Evolutionary conservation across 2,329 filamentous ascomycete species (phyloP), one percentile per base, ranked within the genome.

Genomic region (Setomelanomma holmii): DNA sequence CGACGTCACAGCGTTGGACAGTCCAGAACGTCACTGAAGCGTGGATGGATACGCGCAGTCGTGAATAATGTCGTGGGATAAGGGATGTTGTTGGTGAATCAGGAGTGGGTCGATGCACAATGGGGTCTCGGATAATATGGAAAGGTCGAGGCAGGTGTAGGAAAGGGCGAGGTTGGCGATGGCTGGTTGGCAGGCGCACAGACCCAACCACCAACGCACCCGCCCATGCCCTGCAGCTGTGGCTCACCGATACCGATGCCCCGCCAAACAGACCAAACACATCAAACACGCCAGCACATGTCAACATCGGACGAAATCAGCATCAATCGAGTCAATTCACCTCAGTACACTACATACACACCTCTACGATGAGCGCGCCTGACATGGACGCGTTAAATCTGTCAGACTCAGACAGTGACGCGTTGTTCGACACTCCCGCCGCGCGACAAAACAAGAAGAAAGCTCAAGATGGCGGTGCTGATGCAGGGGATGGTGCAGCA

Each of bases 351-450:
- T 33, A n/a, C 44, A 16, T n/a, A 21, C 48, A 40, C 40, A 16
- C 36, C n/a, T 50, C 22, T 46, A 56, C 19, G 21, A 72, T 69
- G 67, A 60, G 67, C 42, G 57, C 76, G 35, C 79, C 81, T 51
- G 77, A 82, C 60, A 78, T 84, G 64, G 79, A 82, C 49, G 78
- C 77, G 54, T 75, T 82, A 17, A 75, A 77, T 51, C 74, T 84
- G 27, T 84, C 81, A 24, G 82, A 86, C 53, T 82, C 82, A 20
- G 78, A 84, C 54, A 78, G 79, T 14, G 82, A 84, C 58, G 81
- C 82, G 51, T 76, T 86, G 39, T 86, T 86, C 72, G 80, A 75
- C 60, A 73, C 84, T 45, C 85, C 83, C 10, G 84, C 84, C 20
- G 60, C 68, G 63, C 58, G 60, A 43, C 68, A 73, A 53, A 60